phyloP scores from a whole-genome alignment of 139 green algal species.

The Chlorella ohadii region DNA sequence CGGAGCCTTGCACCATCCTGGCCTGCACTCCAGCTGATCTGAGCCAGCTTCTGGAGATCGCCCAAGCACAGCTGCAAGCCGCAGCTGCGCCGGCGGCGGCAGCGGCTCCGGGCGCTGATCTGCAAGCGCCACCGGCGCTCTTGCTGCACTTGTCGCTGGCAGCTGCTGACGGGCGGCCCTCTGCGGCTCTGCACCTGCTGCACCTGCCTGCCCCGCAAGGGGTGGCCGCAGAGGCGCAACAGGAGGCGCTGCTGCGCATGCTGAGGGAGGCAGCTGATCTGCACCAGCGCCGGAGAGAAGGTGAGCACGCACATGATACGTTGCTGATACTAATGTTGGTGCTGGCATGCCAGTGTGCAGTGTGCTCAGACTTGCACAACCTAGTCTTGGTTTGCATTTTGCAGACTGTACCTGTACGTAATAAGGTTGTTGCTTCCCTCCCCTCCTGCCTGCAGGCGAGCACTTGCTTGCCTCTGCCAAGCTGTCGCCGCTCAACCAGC shows the following conservation, averaged over 20 bases:
- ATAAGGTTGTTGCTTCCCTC: background rate
- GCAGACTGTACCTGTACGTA: no score
- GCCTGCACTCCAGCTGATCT: background rate
- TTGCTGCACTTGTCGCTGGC: background rate
- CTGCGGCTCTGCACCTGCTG: conserved; percentile 16
- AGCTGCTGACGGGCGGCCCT: background rate
- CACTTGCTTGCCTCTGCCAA: conserved; percentile 24
- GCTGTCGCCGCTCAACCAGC: conserved; percentile 14
- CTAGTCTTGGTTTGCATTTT: no score
- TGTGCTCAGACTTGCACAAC: no score
- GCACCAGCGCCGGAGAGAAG: conserved; percentile 14
- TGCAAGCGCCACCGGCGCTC: no score
- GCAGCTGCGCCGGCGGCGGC: background rate
- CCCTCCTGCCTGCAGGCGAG: conserved; percentile 15
- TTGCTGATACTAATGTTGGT: no score
- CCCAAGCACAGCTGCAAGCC: background rate
- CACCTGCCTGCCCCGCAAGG: background rate
- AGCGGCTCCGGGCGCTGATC: background rate
- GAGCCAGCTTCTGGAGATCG: background rate
- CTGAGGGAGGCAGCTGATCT: conserved; percentile 9
- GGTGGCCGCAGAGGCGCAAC: conserved; percentile 2
- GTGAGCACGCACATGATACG: no score
- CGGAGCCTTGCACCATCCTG: background rate
- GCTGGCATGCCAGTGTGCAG: background rate
- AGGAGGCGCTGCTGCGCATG: conserved; percentile 1